phyloP scores from a whole-genome alignment of 2,329 filamentous ascomycete genomes.

The Dothideomycetidae sp. region DNA sequence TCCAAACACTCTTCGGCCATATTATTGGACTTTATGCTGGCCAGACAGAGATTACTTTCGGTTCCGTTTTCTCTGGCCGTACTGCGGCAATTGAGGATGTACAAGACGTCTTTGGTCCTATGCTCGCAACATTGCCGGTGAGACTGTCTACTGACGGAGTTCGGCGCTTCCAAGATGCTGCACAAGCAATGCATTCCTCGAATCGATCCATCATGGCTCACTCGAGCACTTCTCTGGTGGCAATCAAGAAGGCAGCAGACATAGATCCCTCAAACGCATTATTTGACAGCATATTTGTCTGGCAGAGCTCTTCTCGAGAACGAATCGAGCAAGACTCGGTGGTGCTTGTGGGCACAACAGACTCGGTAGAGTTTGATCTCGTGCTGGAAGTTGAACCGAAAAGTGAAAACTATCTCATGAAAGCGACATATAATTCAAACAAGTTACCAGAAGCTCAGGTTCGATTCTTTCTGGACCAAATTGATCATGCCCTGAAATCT shows the following conservation, averaged over 20 bases:
- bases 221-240: conserved; percentile 47
- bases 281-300: conserved; percentile 70
- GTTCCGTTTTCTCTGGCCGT: conserved; percentile 69
- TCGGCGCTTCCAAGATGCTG: conserved; percentile 42
- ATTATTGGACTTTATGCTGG: conserved; percentile 53
- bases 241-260: conserved; percentile 51
- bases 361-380: conserved; percentile 62
- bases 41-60: conserved; percentile 53
- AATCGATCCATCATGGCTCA: conserved; percentile 55
- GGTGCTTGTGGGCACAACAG: conserved; percentile 44
- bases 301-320: conserved; percentile 53
- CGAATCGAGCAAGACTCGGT: conserved; percentile 26
- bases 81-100: conserved; percentile 56
- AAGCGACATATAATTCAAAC: conserved; percentile 41
- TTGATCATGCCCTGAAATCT: conserved; percentile 38
- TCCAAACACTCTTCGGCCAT: conserved; percentile 57
- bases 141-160: conserved; percentile 45
- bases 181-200: conserved; percentile 47
- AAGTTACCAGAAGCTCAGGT: conserved; percentile 43
- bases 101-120: conserved; percentile 65
- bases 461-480: conserved; percentile 43
- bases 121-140: conserved; percentile 60
- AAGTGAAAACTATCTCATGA: conserved; percentile 31
- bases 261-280: conserved; percentile 42
- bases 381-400: conserved; percentile 62